These are phyloP conservation scores for Fonsecaea monophora DNA, from an alignment of 2,329 filamentous ascomycete genomes.

Conservation along the genomic window DNA sequence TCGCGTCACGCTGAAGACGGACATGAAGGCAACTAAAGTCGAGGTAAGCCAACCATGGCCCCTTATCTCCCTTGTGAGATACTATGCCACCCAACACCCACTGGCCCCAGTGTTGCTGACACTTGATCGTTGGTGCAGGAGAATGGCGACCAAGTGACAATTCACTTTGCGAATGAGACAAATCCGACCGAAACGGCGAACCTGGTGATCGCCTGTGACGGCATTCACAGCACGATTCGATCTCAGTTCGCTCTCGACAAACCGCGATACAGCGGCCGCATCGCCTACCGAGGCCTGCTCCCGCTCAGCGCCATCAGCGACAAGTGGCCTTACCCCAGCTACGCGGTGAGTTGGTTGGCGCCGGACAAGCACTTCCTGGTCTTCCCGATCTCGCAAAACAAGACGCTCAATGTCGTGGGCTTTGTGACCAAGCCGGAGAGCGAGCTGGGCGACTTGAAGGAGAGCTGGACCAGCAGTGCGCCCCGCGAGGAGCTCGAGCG, in stretches of 20 bases:
- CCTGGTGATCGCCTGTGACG: slow-evolving; percentile 39
- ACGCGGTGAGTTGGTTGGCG: slow-evolving; percentile 44
- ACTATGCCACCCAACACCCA: background rate
- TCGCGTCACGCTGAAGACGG: slow-evolving; percentile 11
- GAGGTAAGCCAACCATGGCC: background rate
- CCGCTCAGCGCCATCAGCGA: slow-evolving; percentile 18
- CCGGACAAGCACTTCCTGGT: slow-evolving; percentile 48
- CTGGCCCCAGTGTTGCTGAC: background rate
- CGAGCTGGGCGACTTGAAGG: slow-evolving; percentile 44
- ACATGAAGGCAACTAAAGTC: slow-evolving; percentile 13
- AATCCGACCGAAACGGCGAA: slow-evolving; percentile 28
- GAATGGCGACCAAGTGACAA: slow-evolving; percentile 14
- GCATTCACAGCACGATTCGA: slow-evolving; percentile 37
- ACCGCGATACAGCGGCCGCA: slow-evolving; percentile 27
- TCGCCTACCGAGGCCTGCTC: slow-evolving; percentile 27
- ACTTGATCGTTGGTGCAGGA: slow-evolving; percentile 8
- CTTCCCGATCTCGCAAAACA: slow-evolving; percentile 48
- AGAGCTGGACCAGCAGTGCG: slow-evolving; percentile 48
- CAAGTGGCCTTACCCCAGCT: slow-evolving; percentile 40
- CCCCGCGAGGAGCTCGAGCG: slow-evolving; percentile 38
- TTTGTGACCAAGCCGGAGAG: slow-evolving; percentile 45
- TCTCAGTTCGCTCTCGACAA: slow-evolving; percentile 14
- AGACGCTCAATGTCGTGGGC: slow-evolving; percentile 47
- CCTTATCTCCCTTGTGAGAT: background rate
- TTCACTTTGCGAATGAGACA: slow-evolving; percentile 41